Evolutionary conservation across 768 basidiomycete genomes (phyloP).

Genomic region (Glaciozyma martinii): DNA sequence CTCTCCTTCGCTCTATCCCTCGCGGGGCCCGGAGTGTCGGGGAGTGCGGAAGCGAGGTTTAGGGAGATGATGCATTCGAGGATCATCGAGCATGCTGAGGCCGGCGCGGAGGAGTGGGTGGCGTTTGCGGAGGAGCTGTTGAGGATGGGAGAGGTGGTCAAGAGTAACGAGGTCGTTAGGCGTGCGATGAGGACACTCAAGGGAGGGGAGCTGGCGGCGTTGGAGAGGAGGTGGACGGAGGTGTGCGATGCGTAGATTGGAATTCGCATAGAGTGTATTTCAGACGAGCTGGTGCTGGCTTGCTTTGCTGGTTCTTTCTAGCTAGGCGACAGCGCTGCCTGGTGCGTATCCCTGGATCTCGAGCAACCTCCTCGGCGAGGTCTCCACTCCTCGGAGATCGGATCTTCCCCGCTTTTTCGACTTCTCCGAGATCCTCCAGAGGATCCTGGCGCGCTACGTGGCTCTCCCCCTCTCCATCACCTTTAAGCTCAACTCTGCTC

Average conservation of each 20-base stretch:
- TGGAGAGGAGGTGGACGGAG: constrained; percentile 13
- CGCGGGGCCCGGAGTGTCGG: background rate
- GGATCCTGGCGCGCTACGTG: no score
- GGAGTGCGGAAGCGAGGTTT: constrained; percentile 1
- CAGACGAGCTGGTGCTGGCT: no score
- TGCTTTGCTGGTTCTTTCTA: no score
- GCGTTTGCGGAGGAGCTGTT: constrained; percentile 22
- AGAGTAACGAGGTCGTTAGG: constrained; percentile 11
- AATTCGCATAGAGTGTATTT: no score
- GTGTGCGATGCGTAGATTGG: constrained; percentile 7
- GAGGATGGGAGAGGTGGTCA: background rate
- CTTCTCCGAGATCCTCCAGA: no score
- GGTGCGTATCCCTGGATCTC: no score
- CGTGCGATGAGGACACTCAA: constrained; percentile 6
- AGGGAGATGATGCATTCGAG: constrained; percentile 9
- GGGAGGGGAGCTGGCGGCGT: constrained; percentile 5
- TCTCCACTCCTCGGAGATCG: no score
- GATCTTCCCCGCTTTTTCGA: no score
- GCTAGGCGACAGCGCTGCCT: no score
- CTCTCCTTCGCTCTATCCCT: constrained; percentile 3
- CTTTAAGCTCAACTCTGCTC: no score
- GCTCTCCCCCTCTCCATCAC: no score
- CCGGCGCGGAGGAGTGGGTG: constrained; percentile 17
- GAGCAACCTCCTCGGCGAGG: no score
- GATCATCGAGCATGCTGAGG: constrained; percentile 19